Conservation (phyloP, 208 protist species). For the Lotmaria passim region DNA sequence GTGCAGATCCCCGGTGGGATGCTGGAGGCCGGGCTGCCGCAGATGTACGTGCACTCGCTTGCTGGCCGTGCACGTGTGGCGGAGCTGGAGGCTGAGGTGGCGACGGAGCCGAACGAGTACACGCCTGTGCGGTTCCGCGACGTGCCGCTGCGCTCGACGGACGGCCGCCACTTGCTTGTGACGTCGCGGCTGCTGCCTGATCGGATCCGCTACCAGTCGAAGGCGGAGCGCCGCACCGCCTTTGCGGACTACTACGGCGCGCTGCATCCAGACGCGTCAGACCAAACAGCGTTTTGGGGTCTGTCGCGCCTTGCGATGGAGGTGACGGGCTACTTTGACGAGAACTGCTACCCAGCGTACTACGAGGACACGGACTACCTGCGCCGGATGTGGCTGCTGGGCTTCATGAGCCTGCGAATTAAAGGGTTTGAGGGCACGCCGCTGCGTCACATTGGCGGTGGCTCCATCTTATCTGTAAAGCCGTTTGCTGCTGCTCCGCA, state of each 20-base stretch:
- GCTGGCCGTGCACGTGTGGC: constrained; percentile 14
- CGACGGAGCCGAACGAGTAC: constrained; percentile 19
- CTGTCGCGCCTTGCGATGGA: constrained; percentile 39
- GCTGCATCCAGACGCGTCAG: constrained; percentile 13
- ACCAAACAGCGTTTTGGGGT: constrained; percentile 14
- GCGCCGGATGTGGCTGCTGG: constrained; percentile 19
- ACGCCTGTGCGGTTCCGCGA: constrained; percentile 24
- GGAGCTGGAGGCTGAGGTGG: constrained; percentile 32
- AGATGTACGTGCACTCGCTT: constrained; percentile 22
- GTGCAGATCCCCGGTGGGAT: constrained; percentile 11
- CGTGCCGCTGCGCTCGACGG: constrained; percentile 28
- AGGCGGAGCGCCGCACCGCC: not conserved
- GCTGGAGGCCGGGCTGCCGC: constrained; percentile 11
- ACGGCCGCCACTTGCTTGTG: constrained; percentile 22
- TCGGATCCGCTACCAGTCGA: constrained; percentile 37
- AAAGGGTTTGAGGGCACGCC: not conserved
- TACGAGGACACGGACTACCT: constrained; percentile 44
- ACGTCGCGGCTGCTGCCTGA: constrained; percentile 52
- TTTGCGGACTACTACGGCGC: constrained; percentile 18
- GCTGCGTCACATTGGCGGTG: constrained; percentile 8
- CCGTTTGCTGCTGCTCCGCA: not conserved
- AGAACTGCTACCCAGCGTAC: constrained; percentile 47
- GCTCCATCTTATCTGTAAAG: not conserved
- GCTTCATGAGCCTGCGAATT: constrained; percentile 18
- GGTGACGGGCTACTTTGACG: constrained; percentile 41